These are phyloP conservation scores for Asparagopsis taxiformis DNA, from an alignment of 31 red algal species.

Conservation along the genomic window DNA sequence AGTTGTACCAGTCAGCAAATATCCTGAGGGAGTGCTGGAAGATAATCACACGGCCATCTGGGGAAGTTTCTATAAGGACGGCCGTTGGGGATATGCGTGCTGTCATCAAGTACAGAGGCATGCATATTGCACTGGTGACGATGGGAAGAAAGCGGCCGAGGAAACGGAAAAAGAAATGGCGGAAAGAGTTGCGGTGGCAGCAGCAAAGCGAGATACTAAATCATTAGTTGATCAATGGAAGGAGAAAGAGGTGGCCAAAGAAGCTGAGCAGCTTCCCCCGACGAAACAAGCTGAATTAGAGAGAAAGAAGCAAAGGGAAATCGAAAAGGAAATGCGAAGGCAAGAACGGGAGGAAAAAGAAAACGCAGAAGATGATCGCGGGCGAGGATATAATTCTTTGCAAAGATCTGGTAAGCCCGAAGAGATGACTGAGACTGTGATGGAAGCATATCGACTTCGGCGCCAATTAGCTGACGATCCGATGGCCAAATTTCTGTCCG, in stretches of 20 bases:
- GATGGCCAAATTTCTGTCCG: slow-evolving; percentile 35
- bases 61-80: slow-evolving; percentile 72
- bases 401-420: background rate
- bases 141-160: slow-evolving; percentile 49
- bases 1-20: slow-evolving; percentile 49
- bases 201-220: slow-evolving; percentile 42
- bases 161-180: slow-evolving; percentile 60
- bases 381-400: slow-evolving; percentile 18
- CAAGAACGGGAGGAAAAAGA: slow-evolving; percentile 27
- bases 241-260: slow-evolving; percentile 5
- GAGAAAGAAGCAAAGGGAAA: slow-evolving; percentile 18
- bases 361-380: slow-evolving; percentile 12
- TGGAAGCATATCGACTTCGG: slow-evolving; percentile 59
- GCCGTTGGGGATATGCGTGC: slow-evolving; percentile 81
- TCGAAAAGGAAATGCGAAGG: slow-evolving; percentile 53
- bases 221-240: slow-evolving; percentile 38
- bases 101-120: slow-evolving; percentile 67
- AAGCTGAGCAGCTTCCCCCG: slow-evolving; percentile 10
- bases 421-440: slow-evolving; percentile 31
- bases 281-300: slow-evolving; percentile 17
- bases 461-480: slow-evolving; percentile 56
- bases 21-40: slow-evolving; percentile 81
- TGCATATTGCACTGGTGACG: slow-evolving; percentile 70
- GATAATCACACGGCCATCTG: slow-evolving; percentile 78
- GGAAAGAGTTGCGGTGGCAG: slow-evolving; percentile 35